Evolutionary conservation across 805 yeast species (phyloP).

Genomic region (Candida caryicola): DNA sequence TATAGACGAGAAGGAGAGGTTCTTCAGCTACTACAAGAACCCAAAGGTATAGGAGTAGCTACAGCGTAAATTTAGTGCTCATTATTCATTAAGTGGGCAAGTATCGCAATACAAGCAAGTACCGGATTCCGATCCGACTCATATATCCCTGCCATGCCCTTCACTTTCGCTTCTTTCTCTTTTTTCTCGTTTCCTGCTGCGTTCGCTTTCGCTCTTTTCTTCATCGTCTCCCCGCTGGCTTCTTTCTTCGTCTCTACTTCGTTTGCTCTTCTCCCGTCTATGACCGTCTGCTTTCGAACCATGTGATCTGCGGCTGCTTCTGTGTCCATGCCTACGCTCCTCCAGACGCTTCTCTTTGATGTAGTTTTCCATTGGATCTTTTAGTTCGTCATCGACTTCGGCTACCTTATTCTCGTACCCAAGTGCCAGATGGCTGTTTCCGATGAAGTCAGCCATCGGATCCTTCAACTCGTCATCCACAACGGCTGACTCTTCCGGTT

Average conservation of each 20-base stretch:
- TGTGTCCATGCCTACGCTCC: background rate
- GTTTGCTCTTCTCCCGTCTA: no score
- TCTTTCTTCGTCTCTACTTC: no score
- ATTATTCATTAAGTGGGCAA: background rate
- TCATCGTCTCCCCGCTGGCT: no score
- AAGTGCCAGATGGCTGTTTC: no score
- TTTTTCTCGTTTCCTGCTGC: no score
- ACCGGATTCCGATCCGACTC: no score
- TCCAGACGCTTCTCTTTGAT: constrained; percentile 1
- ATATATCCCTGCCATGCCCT: no score
- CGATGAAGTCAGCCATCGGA: constrained; percentile 26
- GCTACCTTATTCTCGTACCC: constrained; percentile 22
- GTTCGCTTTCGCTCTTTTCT: no score
- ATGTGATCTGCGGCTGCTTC: background rate
- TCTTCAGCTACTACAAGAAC: constrained; percentile 14
- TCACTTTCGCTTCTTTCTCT: no score
- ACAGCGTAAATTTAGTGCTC: background rate
- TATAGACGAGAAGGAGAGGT: constrained; percentile 28
- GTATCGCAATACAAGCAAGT: background rate
- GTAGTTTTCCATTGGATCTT: constrained; percentile 38
- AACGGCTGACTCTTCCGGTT: background rate
- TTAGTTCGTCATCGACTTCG: constrained; percentile 24
- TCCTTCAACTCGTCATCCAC: constrained; percentile 31
- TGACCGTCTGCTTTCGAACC: no score
- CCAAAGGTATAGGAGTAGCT: constrained; percentile 1